Base-by-base conservation (phyloP, 305 asterid species). In the Fraxinus dipetala region DNA sequence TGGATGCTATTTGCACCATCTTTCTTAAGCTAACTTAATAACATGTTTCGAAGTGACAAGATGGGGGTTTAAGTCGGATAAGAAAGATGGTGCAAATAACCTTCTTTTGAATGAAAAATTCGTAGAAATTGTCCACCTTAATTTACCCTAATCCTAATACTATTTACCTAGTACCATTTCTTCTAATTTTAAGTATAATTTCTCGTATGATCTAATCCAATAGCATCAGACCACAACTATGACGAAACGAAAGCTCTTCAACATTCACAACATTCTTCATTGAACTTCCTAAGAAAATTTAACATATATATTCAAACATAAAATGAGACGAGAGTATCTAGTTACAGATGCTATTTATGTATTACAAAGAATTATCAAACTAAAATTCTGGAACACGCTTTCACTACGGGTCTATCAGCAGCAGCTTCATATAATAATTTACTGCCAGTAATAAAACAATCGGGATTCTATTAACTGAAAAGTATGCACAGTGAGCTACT, bases 341-440 rank as follows among this genome's bases (percentile, higher is more conserved):
- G 8, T 72, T 72, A 18, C 76, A 32, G 36, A 72, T 34, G 9
- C 14, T 16, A 32, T 32, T 70, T 79, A 76, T 75, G 32, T 30
- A 31, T 81, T 83, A 80, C 78, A 72, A 82, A 80, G 86, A 85
- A 82, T 80, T 48, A 34, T 20, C 45, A 8, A 32, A 56, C 77
- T 77, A 51, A 72, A 70, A 79, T 6, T 72, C 48, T 69, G 14
- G 76, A 72, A 72, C 43, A 31, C 1, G 73, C 73, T 35, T 28
- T 65, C 31, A 5, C 35, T 63, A 24, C 7, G 7, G 22, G 76
- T 72, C 48, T 72, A 72, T 79, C 81, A 56, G 30, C 81, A 78
- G 72, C 34, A 82, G 85, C 65, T 82, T 74, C 51, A 2, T 54
- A 40, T 75, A 76, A 75, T 65, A 32, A 70, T 79, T 82, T 76